A percentile compares a stretch with the other conserved stretches of the same genome.
Evolutionary conservation across 2,329 filamentous ascomycete genomes (phyloP).

Genomic region (Iodosphaeria phyllophila): DNA sequence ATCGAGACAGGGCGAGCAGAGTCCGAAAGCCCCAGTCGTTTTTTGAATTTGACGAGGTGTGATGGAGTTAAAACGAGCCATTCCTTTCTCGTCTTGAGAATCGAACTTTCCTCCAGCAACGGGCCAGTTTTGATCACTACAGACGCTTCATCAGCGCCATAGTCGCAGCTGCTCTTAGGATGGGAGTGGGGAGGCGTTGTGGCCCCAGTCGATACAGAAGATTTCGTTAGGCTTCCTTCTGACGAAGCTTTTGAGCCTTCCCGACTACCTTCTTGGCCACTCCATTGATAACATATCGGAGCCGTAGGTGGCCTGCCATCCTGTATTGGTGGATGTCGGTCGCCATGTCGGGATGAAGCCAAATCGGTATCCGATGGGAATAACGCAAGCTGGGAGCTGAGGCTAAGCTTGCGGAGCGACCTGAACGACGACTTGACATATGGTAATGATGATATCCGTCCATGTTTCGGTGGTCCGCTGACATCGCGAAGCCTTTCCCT

Average conservation of each 20-base stretch:
- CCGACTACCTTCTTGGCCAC: slow-evolving; percentile 10
- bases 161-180: too few relatives aligned
- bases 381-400: slow-evolving; percentile 12
- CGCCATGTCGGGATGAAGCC: too few relatives aligned
- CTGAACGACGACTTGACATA: slow-evolving; percentile 7
- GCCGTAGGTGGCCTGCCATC: too few relatives aligned
- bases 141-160: slow-evolving; percentile 11
- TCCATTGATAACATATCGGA: too few relatives aligned
- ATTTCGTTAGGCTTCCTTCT: slow-evolving; percentile 9
- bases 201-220: slow-evolving; percentile 12
- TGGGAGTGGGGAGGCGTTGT: slow-evolving; percentile 12
- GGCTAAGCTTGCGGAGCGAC: slow-evolving; percentile 13
- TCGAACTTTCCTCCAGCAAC: slow-evolving; percentile 28
- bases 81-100: slow-evolving; percentile 28
- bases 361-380: slow-evolving; percentile 11
- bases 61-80: slow-evolving; percentile 33
- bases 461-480: slow-evolving; percentile 7
- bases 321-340: too few relatives aligned
- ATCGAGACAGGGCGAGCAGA: too few relatives aligned
- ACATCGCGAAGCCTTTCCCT: slow-evolving; percentile 8
- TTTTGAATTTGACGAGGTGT: slow-evolving; percentile 30
- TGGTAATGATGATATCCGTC: slow-evolving; percentile 12
- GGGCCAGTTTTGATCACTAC: slow-evolving; percentile 24
- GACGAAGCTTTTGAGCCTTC: slow-evolving; percentile 13
- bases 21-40: too few relatives aligned